Evolutionary conservation across 495 filamentous ascomycete genomes (phyloP).

Genomic region (Tuber brumale): DNA sequence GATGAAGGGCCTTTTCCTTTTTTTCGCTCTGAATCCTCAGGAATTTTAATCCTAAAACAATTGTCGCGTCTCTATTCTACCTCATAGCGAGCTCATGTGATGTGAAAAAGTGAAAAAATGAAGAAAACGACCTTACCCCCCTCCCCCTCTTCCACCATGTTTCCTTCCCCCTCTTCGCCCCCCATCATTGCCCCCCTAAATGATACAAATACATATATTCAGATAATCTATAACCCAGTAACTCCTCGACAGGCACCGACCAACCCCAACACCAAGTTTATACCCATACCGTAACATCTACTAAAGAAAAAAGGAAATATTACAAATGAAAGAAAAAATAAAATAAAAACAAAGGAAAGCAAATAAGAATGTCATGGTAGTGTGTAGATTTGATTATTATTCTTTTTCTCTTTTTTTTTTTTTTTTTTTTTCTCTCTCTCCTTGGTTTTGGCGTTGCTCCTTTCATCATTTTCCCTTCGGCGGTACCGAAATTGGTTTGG

Average conservation of each 20-base stretch:
- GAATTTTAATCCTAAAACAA: background rate
- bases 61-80: background rate
- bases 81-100: background rate
- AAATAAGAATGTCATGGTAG: conserved; percentile 25
- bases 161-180: background rate
- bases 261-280: conserved; percentile 42
- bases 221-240: conserved; percentile 42
- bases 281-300: conserved; percentile 40
- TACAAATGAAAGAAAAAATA: conserved; percentile 11
- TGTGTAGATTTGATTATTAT: background rate
- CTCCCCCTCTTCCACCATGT: background rate
- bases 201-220: conserved; percentile 40
- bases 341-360: conserved; percentile 32
- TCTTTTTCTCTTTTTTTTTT: background rate
- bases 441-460: conserved; percentile 28
- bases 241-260: conserved; percentile 39
- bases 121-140: background rate
- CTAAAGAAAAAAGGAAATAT: conserved; percentile 27
- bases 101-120: background rate
- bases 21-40: background rate
- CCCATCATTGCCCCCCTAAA: conserved; percentile 15
- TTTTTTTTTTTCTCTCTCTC: background rate
- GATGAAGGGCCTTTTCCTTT: background rate
- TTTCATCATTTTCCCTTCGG: conserved; percentile 12
- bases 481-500: conserved; percentile 16